A percentile compares a stretch with the other conserved stretches of the same genome.
These are phyloP conservation scores for Fusarium mangiferae DNA, from an alignment of 2,329 filamentous ascomycete genomes.

Conservation along the genomic window DNA sequence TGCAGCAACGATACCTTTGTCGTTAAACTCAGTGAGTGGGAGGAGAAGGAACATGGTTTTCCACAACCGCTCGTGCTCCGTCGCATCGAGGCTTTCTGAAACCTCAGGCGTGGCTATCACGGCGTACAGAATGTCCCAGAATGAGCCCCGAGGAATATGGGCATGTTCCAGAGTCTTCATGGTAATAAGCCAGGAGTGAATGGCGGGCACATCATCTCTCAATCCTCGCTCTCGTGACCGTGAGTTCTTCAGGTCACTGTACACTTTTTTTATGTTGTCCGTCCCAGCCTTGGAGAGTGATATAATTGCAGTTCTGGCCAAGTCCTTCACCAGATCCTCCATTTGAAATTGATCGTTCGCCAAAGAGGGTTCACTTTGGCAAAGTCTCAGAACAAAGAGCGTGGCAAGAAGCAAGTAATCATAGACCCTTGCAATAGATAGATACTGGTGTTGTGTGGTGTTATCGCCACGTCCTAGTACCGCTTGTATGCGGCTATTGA, in stretches of 20 bases:
- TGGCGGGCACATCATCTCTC: constrained; percentile 53
- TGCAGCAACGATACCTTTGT: constrained; percentile 58
- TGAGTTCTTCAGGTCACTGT: constrained; percentile 58
- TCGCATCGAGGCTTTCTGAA: constrained; percentile 54
- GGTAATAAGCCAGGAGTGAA: constrained; percentile 68
- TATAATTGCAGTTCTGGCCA: constrained; percentile 52
- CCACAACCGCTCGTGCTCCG: constrained; percentile 67
- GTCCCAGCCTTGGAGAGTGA: constrained; percentile 57
- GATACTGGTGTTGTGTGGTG: not conserved
- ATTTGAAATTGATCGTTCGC: constrained; percentile 54
- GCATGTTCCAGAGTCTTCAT: constrained; percentile 64
- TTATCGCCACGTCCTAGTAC: constrained; percentile 14
- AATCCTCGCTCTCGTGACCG: constrained; percentile 63
- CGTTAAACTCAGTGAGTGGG: constrained; percentile 69
- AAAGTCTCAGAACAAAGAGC: constrained; percentile 56
- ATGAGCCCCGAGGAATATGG: constrained; percentile 62
- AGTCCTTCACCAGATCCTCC: constrained; percentile 60
- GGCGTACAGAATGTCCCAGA: constrained; percentile 68
- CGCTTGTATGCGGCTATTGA: constrained; percentile 49
- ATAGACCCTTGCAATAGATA: constrained; percentile 41
- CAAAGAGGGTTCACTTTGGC: constrained; percentile 48
- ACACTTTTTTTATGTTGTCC: constrained; percentile 56
- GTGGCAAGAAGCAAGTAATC: constrained; percentile 48
- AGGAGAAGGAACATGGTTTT: constrained; percentile 68
- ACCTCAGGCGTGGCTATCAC: constrained; percentile 52